Evolutionary conservation across 257 asterid genomes (phyloP), one percentile per base, ranked within the genome.

Genomic region (Penstemon davidsonii): DNA sequence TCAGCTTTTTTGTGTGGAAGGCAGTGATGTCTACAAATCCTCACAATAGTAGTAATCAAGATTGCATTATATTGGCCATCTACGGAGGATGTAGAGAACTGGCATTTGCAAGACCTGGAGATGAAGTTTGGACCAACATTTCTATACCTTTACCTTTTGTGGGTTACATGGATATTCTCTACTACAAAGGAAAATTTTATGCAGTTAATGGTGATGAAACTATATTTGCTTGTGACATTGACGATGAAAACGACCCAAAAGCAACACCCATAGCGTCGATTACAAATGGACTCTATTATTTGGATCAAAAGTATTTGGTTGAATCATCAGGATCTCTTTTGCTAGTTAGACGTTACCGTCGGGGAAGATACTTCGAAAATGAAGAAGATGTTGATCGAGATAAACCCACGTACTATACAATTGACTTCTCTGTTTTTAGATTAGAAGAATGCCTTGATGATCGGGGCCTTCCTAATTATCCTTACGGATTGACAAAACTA

Each of bases 91-190:
- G 6, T 9, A 37, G 62, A 36, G 12, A 33, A 57, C 37, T 57
- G 10, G 62, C 44, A n/a, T 57, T 57, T 57, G 62, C 45, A 36
- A 57, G 62, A 57, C 11, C 15, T 33, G 45, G 46, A 39, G 62
- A 57, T 57, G 42, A 8, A 38, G 62, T 7, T 11, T 36, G 62
- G 62, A 57, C 45, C 6, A 36, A 37, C 10, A 11, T 57, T 2
- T 15, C 45, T 2, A 7, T 11, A 38, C 7, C 44, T 4, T 0
- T 18, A 25, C 33, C 33, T 25, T 2, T 0, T 2, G 11, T 1
- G 13, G 12, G 5, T 37, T 39, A 33, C 45, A 43, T 33, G 4
- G 62, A 57, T 57, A 44, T 57, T 11, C 6, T 33, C 4, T 57
- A 57, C 45, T 57, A 57, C 18, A 57, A 57, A 7, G 45, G 6